phyloP scores from a whole-genome alignment of 2,329 filamentous ascomycete genomes.

The Hypoxylon sp. region DNA sequence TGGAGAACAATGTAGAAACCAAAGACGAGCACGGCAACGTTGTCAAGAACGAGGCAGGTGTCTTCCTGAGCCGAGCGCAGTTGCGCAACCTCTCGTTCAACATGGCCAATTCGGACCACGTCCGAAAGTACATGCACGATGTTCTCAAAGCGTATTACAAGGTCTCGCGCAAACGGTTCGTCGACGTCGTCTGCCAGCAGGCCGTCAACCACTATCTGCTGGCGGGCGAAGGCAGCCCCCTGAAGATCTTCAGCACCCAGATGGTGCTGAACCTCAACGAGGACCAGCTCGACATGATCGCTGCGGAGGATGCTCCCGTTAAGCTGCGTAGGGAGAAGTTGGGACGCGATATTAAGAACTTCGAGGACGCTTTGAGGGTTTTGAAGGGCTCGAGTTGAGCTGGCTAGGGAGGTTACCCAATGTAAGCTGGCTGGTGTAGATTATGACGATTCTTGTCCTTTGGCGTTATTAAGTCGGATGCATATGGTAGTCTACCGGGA shows the following conservation, averaged over 20 bases:
- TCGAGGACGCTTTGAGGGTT: constrained; percentile 57
- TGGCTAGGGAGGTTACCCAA: background rate
- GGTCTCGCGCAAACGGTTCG: constrained; percentile 71
- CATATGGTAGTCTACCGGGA: background rate
- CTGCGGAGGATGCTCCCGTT: constrained; percentile 67
- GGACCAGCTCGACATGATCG: constrained; percentile 68
- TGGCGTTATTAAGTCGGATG: background rate
- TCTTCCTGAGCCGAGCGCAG: constrained; percentile 46
- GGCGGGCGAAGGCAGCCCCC: constrained; percentile 63
- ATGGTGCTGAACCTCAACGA: constrained; percentile 64
- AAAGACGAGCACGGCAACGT: background rate
- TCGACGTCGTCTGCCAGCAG: constrained; percentile 74
- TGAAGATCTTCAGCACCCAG: constrained; percentile 66
- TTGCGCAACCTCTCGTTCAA: constrained; percentile 47
- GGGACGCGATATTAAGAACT: constrained; percentile 60
- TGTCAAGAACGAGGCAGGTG: constrained; percentile 12
- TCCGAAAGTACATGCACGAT: constrained; percentile 70
- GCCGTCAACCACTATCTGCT: constrained; percentile 69
- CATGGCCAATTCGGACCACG: constrained; percentile 54
- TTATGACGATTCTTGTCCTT: background rate
- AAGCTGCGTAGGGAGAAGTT: constrained; percentile 61
- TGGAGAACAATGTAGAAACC: background rate
- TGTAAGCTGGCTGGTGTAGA: constrained; percentile 1
- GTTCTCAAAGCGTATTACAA: constrained; percentile 74
- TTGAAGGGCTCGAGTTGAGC: constrained; percentile 47